Base-by-base conservation (phyloP, 1,139 yeast species). In the Candida sojae region DNA sequence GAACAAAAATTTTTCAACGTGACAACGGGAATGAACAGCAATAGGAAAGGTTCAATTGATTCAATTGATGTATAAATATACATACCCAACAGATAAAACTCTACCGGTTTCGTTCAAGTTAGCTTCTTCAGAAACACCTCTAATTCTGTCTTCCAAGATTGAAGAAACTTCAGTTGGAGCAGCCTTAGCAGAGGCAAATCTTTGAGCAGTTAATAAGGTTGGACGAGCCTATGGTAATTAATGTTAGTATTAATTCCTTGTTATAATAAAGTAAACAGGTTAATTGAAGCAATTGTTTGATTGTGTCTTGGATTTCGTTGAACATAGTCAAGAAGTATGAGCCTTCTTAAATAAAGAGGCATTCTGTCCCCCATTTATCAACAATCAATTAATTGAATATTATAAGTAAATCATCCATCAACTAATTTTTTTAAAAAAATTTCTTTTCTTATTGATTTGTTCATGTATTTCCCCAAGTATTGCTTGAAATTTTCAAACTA, bases 161-260 rank as follows among this genome's bases (percentile, higher is more conserved):
- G 98, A 90, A 62, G 99, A 91, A 63, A 95, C 99, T 82, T 95
- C 99, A 64, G 99, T 93, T 72, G 99, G 98, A 64, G 96, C 92
- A 68, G 98, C 96, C 86, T 93, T 95, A 66, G 96, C 95, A 57
- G 95, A 86, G 70, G 98, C 97, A 71, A 83, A 89, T 77, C 96
- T 86, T 63, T 70, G 70, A 68, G 85, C 84, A 65, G 80, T 73
- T 64, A 79, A 69, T 69, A 80, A 74, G 63, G 83, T 79, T 71
- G 91, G 89, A 78, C 88, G 88, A 67, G 89, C 86, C 88, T 83
- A 68, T 36, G 54, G 7, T 11, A 25, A 43, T n/a, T 12, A 26
- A 9, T 36, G 61, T 57, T 57, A 53, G 59, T 55, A 53, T 42
- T 37, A 31, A 31, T 31, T 2, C 2, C 9, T 23, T 7, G 5